Base-by-base conservation (phyloP, 257 asterid genomes). In the Rehmannia glutinosa region DNA sequence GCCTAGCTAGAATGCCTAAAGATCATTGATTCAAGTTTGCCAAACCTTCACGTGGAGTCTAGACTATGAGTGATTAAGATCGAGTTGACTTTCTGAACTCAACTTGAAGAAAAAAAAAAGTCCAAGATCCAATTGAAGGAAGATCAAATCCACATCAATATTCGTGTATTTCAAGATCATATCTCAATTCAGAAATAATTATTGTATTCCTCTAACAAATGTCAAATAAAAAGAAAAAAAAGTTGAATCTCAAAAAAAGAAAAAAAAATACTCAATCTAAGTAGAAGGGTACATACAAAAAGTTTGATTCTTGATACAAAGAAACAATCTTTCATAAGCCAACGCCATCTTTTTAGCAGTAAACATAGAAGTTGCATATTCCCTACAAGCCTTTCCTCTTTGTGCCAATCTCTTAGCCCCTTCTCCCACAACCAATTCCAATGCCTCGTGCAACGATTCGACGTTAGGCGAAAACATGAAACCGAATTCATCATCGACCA, bases 301-400 rank as follows among this genome's bases (percentile, higher is more conserved):
- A 6, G 92, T 81, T 36, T 83, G 83, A 63, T 90, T 83, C 72
- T 86, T 87, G 46, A 92, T 83, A 60, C 97, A 92, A 60, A 90
- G 90, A 59, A 92, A 92, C 75, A 92, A 68, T 71, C 95, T 86
- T 60, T 92, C 98, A 79, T 92, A 87, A 36, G 98, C 96, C 80
- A 87, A 23, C 3, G 98, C 90, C 98, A 90, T 92, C 73, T 90
- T 92, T 30, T 60, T 49, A 17, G 98, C 98, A 4, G 97, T 86
- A 56, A 92, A 90, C 98, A 92, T 92, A 5, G 86, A 69, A 43
- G 72, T 52, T 11, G 97, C 98, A 51, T 86, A 90, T 25, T 90
- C 84, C 56, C 73, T 57, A 72, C 97, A 90, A 0, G 95, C 95
- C 66, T 73, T 82, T 43, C 97, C 98, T 76, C 98, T 90, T 63